Conservation (phyloP, 306 rosid species). For the Cicer judaicum region DNA sequence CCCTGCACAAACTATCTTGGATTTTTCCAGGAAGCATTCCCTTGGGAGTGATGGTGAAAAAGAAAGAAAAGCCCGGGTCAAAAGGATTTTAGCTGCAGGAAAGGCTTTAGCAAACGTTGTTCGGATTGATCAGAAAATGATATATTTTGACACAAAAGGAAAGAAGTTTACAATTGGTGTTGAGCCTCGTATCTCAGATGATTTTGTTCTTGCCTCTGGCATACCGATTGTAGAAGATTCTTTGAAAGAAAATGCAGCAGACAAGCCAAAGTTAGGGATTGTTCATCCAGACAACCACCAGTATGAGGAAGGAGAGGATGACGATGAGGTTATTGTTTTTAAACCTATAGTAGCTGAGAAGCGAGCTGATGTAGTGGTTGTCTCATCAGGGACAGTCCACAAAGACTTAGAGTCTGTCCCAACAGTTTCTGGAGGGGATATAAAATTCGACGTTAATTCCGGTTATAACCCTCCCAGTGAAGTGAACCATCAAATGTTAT, state of each 20-base stretch:
- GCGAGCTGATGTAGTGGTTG: conserved; percentile 50
- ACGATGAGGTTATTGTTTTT: conserved; percentile 94
- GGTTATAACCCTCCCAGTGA: conserved; percentile 46
- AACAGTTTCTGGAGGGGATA: conserved; percentile 55
- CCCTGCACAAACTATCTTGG: conserved; percentile 91
- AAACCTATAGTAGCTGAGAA: conserved; percentile 83
- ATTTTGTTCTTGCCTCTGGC: conserved; percentile 51
- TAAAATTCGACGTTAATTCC: conserved; percentile 45
- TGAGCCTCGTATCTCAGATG: conserved; percentile 58
- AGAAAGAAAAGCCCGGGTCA: conserved; percentile 71
- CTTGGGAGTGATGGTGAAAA: conserved; percentile 76
- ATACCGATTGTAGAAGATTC: conserved; percentile 46
- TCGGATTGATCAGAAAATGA: conserved; percentile 64
- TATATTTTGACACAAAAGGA: conserved; percentile 66
- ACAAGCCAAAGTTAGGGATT: conserved; percentile 49
- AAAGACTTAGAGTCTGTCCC: conserved; percentile 52
- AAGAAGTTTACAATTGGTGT: conserved; percentile 72
- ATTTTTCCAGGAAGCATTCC: conserved; percentile 82
- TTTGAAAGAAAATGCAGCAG: conserved; percentile 54
- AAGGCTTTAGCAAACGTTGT: conserved; percentile 77
- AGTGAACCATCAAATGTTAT: conserved; percentile 50
- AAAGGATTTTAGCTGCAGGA: conserved; percentile 88
- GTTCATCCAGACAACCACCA: conserved; percentile 51
- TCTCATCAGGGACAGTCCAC: conserved; percentile 48
- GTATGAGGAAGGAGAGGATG: conserved; percentile 76